phyloP scores from a whole-genome alignment of 768 basidiomycete genomes.

The Royoungia palumana region DNA sequence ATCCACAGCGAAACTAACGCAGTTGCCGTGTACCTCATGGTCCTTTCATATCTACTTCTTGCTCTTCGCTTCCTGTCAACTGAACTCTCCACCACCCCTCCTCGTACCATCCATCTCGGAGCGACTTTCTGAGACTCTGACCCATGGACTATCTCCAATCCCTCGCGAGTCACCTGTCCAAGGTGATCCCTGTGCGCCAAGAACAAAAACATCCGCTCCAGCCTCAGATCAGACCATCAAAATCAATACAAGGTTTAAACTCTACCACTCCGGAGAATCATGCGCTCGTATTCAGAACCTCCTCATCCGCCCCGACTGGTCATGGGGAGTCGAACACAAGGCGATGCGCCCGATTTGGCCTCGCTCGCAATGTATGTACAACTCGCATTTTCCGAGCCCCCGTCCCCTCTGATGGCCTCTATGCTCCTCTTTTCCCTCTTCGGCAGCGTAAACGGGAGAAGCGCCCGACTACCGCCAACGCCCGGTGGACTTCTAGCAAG shows the following conservation, averaged over 20 bases:
- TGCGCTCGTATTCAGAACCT: constrained; percentile 9
- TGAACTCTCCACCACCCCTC: not conserved
- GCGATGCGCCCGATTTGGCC: constrained; percentile 8
- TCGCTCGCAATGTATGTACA: constrained; percentile 5
- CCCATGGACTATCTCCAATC: constrained; percentile 24
- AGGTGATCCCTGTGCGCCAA: constrained; percentile 22
- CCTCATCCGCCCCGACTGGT: not conserved
- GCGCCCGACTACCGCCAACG: not conserved
- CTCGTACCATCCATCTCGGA: not conserved
- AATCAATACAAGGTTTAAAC: constrained; percentile 12
- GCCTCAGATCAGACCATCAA: constrained; percentile 8
- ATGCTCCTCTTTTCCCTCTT: not conserved
- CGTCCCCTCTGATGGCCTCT: not conserved
- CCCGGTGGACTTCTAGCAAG: constrained; percentile 8
- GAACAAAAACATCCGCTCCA: constrained; percentile 6
- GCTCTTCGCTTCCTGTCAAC: not conserved
- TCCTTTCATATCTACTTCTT: not conserved
- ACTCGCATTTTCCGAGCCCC: not conserved
- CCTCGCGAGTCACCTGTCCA: constrained; percentile 15
- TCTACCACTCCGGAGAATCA: constrained; percentile 6
- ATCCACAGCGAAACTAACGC: constrained; percentile 23
- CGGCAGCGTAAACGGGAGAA: constrained; percentile 22
- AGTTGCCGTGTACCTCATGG: constrained; percentile 14
- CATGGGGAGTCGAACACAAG: not conserved
- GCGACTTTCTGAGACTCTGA: not conserved